Base-by-base conservation (phyloP, 1,284 basidiomycete species). In the Rhodotorula sp. region DNA sequence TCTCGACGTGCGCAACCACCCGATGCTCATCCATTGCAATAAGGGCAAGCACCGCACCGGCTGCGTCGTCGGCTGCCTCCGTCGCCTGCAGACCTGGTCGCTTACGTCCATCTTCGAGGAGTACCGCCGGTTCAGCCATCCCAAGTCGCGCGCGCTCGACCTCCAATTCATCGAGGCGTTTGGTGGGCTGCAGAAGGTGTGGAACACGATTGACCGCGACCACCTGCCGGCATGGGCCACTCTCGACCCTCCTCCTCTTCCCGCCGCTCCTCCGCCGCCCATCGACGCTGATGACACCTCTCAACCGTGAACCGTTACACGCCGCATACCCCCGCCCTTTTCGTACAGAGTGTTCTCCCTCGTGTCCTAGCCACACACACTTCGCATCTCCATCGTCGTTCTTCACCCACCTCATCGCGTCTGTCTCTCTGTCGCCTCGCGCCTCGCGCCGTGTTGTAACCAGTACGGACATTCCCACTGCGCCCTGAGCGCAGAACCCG, bases 21-120 rank as follows among this genome's bases (percentile, higher is more conserved):
- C 85, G 1, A 80, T 86, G 37, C 76, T 85, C 46, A 84, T 86
- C 26, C 85, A 86, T 73, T 86, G 85, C 79, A 86, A 86, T 79
- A 85, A 85, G 77, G 85, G 85, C 64, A 86, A 85, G 80, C 85
- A 86, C 69, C 81, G 85, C 2, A 86, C 85, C 1, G 85, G 85
- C 1, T 85, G 84, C 72, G 77, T 86, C 37, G 82, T 86, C 11
- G 85, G 84, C 7, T 85, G 84, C 73, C 79, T 86, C 15, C 78
- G 85, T 4, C 81, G 84, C 55, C 73, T 85, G 13, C 84, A 85
- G 72, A 80, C 81, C 22, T 85, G 84, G 84, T 82, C 82, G 44
- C 76, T 84, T 24, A 83, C 83, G 0, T 82, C 82, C 2, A 84
- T 84, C 59, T 84, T 85, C 67, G 84, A 85, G 77, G 85, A 86